A percentile compares a stretch with the other conserved stretches of the same genome.
Conservation (phyloP, 116 monocot genomes). For the Trichopus zeylanicus region DNA sequence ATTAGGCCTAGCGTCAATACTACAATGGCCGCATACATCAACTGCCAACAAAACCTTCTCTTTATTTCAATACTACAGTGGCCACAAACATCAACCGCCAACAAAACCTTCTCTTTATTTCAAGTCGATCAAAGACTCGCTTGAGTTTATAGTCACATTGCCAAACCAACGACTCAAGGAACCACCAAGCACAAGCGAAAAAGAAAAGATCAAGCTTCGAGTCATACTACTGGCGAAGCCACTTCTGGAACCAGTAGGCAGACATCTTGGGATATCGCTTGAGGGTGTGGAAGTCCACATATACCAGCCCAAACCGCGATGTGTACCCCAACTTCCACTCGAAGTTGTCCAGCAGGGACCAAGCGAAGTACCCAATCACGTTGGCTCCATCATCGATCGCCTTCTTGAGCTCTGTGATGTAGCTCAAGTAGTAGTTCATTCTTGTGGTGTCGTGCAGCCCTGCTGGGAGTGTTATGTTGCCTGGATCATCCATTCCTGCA, state of each 20-base stretch:
- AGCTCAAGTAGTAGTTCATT: conserved; percentile 66
- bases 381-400: conserved; percentile 78
- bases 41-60: too few species aligned
- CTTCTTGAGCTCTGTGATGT: conserved; percentile 69
- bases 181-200: too few species aligned
- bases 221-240: conserved; percentile 25
- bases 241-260: conserved; percentile 39
- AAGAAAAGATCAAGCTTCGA: too few species aligned
- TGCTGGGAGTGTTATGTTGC: conserved; percentile 49
- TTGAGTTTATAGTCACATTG: too few species aligned
- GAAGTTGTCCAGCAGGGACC: conserved; percentile 86
- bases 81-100: too few species aligned
- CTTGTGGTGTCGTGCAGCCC: conserved; percentile 62
- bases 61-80: too few species aligned
- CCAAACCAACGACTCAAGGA: too few species aligned
- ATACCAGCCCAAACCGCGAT: conserved; percentile 52
- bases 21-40: too few species aligned
- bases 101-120: too few species aligned
- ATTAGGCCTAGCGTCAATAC: too few species aligned
- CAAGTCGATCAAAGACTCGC: too few species aligned
- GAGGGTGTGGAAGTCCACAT: conserved; percentile 48
- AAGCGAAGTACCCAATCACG: conserved; percentile 86
- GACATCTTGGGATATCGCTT: conserved; percentile 53
- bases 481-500: conserved; percentile 94
- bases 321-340: conserved; percentile 59